phyloP scores from a whole-genome alignment of 768 basidiomycete genomes.

The Butyriboletus loyo region DNA sequence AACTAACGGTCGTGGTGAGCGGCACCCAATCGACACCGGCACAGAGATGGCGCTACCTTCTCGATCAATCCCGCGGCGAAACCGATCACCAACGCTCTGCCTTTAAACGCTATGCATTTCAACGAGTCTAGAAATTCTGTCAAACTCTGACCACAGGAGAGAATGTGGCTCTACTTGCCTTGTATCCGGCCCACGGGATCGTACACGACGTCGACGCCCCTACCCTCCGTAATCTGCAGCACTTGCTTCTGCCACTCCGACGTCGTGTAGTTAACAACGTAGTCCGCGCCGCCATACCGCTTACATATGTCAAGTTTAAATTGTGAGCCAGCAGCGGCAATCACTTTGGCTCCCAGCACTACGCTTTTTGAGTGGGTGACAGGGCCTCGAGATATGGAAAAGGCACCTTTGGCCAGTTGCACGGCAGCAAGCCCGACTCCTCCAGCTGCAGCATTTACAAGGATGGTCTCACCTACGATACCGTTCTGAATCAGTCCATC shows the following conservation, averaged over 20 bases:
- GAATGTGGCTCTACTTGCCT: conserved; percentile 36
- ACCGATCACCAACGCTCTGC: conserved; percentile 88
- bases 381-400: not conserved
- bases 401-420: conserved; percentile 84
- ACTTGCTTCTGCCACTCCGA: conserved; percentile 90
- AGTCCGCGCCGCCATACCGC: conserved; percentile 77
- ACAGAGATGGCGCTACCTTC: conserved; percentile 6
- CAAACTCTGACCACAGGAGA: not conserved
- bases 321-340: conserved; percentile 83
- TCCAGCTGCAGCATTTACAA: conserved; percentile 94
- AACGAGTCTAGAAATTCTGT: conserved; percentile 55
- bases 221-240: conserved; percentile 73
- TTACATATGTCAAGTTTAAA: conserved; percentile 79
- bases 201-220: conserved; percentile 83
- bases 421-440: conserved; percentile 92
- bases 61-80: conserved; percentile 36
- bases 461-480: conserved; percentile 76
- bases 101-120: conserved; percentile 95
- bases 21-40: not conserved
- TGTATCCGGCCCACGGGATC: conserved; percentile 83
- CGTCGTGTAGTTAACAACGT: conserved; percentile 73
- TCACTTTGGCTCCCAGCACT: conserved; percentile 92
- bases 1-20: conserved; percentile 44
- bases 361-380: not conserved
- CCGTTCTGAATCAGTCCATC: conserved; percentile 4